Evolutionary conservation across 2,329 filamentous ascomycete genomes (phyloP).

Genomic region (Lachnellula suecica): DNA sequence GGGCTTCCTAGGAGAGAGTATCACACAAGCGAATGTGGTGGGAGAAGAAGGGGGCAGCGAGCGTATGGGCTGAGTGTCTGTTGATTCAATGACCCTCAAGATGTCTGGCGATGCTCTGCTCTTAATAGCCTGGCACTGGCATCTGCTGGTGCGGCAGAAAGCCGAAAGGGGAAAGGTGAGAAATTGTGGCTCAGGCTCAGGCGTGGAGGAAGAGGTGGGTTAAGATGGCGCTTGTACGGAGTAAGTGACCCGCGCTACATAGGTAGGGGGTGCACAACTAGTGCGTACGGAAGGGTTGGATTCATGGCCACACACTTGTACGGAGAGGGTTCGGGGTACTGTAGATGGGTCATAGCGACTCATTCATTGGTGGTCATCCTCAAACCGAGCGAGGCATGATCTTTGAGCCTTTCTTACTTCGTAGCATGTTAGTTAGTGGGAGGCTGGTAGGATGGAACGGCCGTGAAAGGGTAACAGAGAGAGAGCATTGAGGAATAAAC

Average conservation of each 20-base stretch:
- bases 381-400: background rate
- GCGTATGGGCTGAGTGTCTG: constrained; percentile 11
- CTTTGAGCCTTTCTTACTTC: background rate
- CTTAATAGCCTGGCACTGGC: constrained; percentile 29
- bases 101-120: constrained; percentile 28
- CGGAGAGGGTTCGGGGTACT: background rate
- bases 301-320: background rate
- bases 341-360: background rate
- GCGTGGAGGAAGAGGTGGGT: constrained; percentile 12
- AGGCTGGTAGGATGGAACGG: background rate
- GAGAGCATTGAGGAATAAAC: background rate
- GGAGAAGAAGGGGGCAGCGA: constrained; percentile 10
- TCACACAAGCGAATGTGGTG: constrained; percentile 34
- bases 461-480: background rate
- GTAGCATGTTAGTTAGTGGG: background rate
- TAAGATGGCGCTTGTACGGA: constrained; percentile 6
- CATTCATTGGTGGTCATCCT: background rate
- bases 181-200: constrained; percentile 1
- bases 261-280: background rate
- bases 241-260: too few species aligned
- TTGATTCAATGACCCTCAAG: constrained; percentile 14
- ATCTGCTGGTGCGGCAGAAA: constrained; percentile 26
- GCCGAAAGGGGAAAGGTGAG: constrained; percentile 9
- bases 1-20: constrained; percentile 59
- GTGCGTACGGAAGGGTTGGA: background rate